Percentiles rank a stretch among this genome's conserved stretches.
Conservation (phyloP, 768 basidiomycete species). For the Roridomyces roridus region DNA sequence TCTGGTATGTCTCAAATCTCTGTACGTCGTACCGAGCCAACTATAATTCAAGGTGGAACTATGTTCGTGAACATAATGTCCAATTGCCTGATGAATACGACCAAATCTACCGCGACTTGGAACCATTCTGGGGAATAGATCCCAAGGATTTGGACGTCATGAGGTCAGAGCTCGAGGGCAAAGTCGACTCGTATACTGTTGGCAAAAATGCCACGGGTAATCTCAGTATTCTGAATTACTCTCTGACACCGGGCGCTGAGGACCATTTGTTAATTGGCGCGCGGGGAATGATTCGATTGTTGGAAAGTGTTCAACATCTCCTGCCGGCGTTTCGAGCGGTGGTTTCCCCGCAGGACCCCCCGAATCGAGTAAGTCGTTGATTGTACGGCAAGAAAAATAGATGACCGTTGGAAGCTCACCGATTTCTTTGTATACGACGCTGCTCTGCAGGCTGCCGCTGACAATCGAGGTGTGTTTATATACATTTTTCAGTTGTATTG, state of each 20-base stretch:
- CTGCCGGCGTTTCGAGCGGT: slow-evolving; percentile 55
- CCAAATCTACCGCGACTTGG: slow-evolving; percentile 72
- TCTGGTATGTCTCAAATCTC: slow-evolving; percentile 61
- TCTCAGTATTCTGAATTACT: slow-evolving; percentile 39
- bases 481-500: not conserved
- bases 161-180: slow-evolving; percentile 42
- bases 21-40: too few relatives aligned
- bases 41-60: slow-evolving; percentile 49
- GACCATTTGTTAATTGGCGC: slow-evolving; percentile 44
- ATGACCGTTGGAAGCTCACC: slow-evolving; percentile 6
- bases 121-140: slow-evolving; percentile 80
- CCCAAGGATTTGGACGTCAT: slow-evolving; percentile 46
- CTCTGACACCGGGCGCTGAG: slow-evolving; percentile 43
- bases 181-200: slow-evolving; percentile 48
- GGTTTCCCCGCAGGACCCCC: slow-evolving; percentile 50
- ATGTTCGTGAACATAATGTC: slow-evolving; percentile 71
- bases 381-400: not conserved
- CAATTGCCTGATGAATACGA: slow-evolving; percentile 91
- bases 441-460: slow-evolving; percentile 28
- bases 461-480: slow-evolving; percentile 22
- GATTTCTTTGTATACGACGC: slow-evolving; percentile 30
- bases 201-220: slow-evolving; percentile 38
- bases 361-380: slow-evolving; percentile 44
- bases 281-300: slow-evolving; percentile 37
- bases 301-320: slow-evolving; percentile 44